phyloP scores from a whole-genome alignment of 1,139 yeast species.

The Geotrichum fermentans region DNA sequence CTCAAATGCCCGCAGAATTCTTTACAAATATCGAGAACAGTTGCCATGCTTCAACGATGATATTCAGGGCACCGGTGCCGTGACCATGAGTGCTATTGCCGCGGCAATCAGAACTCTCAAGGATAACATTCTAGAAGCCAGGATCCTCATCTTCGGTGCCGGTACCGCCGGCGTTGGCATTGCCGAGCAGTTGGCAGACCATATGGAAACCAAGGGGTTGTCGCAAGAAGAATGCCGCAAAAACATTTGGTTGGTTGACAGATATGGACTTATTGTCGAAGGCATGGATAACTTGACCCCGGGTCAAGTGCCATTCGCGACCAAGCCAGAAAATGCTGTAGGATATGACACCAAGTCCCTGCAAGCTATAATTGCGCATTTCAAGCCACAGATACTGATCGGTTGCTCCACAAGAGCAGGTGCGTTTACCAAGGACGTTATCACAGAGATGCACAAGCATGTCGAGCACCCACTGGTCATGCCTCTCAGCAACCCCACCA shows the following conservation, averaged over 20 bases:
- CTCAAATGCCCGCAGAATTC: conserved; percentile 73
- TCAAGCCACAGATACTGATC: conserved; percentile 84
- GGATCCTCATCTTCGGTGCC: conserved; percentile 82
- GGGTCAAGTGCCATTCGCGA: conserved; percentile 69
- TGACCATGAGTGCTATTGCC: conserved; percentile 90
- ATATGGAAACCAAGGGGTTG: conserved; percentile 77
- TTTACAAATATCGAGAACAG: conserved; percentile 64
- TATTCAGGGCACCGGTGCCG: conserved; percentile 99
- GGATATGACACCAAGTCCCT: conserved; percentile 65
- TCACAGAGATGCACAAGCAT: conserved; percentile 83
- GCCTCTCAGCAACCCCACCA: conserved; percentile 96
- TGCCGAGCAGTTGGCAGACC: conserved; percentile 87
- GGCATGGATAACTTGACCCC: conserved; percentile 42
- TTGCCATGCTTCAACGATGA: conserved; percentile 96
- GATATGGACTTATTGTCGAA: conserved; percentile 70
- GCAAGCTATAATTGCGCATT: conserved; percentile 60
- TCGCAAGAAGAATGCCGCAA: conserved; percentile 67
- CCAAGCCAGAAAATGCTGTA: conserved; percentile 50
- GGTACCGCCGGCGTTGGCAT: conserved; percentile 96
- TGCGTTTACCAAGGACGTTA: conserved; percentile 81
- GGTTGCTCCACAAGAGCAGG: conserved; percentile 96
- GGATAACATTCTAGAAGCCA: conserved; percentile 59
- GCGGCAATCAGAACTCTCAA: conserved; percentile 78
- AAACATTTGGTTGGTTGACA: conserved; percentile 73
- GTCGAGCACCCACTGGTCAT: conserved; percentile 85